Percentiles rank a stretch among this genome's conserved stretches.
Evolutionary conservation across 805 yeast genomes (phyloP).

Genomic region (Brettanomyces nanus): DNA sequence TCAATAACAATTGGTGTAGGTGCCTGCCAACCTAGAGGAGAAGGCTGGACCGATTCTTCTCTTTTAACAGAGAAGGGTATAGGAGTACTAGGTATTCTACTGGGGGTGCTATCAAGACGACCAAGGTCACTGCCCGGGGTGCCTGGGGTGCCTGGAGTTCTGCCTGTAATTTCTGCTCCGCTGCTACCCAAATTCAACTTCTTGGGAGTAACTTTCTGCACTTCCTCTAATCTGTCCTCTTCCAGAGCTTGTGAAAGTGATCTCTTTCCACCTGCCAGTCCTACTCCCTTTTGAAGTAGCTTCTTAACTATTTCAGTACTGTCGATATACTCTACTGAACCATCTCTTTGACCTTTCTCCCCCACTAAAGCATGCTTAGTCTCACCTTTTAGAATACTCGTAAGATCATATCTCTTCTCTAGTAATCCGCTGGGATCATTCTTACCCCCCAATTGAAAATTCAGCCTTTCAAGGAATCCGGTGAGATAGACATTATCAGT

Average conservation of each 20-base stretch:
- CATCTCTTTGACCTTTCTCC: background rate
- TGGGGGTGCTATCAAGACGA: background rate
- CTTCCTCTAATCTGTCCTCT: background rate
- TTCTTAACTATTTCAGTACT: background rate
- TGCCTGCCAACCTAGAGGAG: background rate
- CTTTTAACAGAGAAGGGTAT: no score
- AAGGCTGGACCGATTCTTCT: no score
- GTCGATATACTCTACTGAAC: background rate
- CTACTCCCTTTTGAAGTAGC: no score
- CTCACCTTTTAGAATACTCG: background rate
- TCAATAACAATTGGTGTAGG: background rate
- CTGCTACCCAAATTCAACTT: background rate
- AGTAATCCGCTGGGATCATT: background rate
- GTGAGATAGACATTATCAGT: constrained; percentile 10
- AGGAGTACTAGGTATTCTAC: no score
- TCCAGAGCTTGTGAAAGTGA: background rate
- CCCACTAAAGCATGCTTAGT: background rate
- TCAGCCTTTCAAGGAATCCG: constrained; percentile 13
- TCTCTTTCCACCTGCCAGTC: background rate
- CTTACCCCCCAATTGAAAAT: background rate
- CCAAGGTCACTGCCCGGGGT: background rate
- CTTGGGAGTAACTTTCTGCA: background rate
- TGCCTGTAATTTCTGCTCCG: background rate
- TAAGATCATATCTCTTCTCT: background rate
- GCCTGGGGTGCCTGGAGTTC: background rate